Conservation (phyloP, 2,329 filamentous ascomycete genomes). For the Paracoccidioides lutzii region DNA sequence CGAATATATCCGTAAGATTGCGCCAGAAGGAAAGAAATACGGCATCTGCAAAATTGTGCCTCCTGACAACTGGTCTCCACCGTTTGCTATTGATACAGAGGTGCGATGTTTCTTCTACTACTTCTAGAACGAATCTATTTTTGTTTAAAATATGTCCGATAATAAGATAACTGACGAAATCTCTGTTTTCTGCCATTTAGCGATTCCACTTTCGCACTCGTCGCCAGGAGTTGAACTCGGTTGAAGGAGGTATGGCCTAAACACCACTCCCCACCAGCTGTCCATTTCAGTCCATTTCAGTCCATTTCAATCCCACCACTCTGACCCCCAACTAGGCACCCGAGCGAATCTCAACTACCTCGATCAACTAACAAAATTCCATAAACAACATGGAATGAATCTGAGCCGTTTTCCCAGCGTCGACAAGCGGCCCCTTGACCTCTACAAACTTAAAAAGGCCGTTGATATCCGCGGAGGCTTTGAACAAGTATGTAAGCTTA, state of each 20-base stretch:
- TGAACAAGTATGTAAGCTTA: conserved; percentile 89
- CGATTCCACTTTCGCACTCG: conserved; percentile 94
- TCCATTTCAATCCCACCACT: too few relatives aligned
- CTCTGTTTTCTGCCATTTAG: conserved; percentile 35
- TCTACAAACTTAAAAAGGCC: conserved; percentile 93
- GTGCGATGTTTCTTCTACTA: conserved; percentile 39
- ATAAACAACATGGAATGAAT: conserved; percentile 91
- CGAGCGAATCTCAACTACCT: conserved; percentile 92
- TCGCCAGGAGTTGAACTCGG: conserved; percentile 91
- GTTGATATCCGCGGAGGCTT: conserved; percentile 92
- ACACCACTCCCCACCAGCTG: conserved; percentile 24
- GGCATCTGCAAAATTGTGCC: conserved; percentile 94
- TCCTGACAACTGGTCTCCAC: conserved; percentile 82
- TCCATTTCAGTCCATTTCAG: conserved; percentile 10
- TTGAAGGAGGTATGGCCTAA: conserved; percentile 69
- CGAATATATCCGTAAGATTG: conserved; percentile 85
- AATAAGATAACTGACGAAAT: conserved; percentile 17
- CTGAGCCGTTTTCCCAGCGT: conserved; percentile 90
- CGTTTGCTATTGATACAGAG: conserved; percentile 94
- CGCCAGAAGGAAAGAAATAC: conserved; percentile 70
- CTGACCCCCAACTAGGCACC: conserved; percentile 52
- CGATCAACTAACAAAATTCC: conserved; percentile 87
- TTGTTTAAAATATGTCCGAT: background rate
- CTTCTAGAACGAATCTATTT: background rate
- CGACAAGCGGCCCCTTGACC: conserved; percentile 89